phyloP scores from a whole-genome alignment of 148 eudicot species.

The Vaccinium myrtillus region DNA sequence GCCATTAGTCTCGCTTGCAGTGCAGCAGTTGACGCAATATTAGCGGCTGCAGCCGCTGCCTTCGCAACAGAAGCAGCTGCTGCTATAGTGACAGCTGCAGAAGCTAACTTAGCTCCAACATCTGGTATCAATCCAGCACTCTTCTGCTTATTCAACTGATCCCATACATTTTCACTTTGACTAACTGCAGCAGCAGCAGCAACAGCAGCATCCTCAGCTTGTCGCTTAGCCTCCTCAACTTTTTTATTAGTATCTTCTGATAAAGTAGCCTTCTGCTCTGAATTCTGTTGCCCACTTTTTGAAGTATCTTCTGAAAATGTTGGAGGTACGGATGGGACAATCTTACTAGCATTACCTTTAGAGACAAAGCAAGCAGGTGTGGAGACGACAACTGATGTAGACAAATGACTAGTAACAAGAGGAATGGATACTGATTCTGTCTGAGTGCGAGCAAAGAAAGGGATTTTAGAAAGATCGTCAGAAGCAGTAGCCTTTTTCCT shows the following conservation, averaged over 20 bases:
- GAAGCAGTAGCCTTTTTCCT: slow-evolving; percentile 56
- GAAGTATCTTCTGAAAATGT: slow-evolving; percentile 25
- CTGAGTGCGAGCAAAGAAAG: slow-evolving; percentile 31
- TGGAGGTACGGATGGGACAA: slow-evolving; percentile 26
- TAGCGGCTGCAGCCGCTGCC: slow-evolving; percentile 95
- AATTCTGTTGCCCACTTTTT: slow-evolving; percentile 28
- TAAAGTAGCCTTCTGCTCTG: slow-evolving; percentile 28
- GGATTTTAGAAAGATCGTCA: slow-evolving; percentile 17
- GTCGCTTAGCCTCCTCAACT: slow-evolving; percentile 66
- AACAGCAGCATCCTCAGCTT: slow-evolving; percentile 74
- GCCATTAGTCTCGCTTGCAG: slow-evolving; percentile 80
- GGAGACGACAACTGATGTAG: slow-evolving; percentile 39
- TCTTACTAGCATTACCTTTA: slow-evolving; percentile 30
- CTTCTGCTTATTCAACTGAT: slow-evolving; percentile 54
- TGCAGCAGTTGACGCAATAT: slow-evolving; percentile 74
- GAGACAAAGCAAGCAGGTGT: slow-evolving; percentile 33
- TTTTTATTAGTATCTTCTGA: slow-evolving; percentile 43
- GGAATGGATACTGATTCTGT: slow-evolving; percentile 30
- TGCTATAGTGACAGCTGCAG: slow-evolving; percentile 76
- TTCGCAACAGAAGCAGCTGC: slow-evolving; percentile 90
- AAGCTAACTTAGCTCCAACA: slow-evolving; percentile 61
- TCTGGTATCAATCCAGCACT: slow-evolving; percentile 53
- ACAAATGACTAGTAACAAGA: slow-evolving; percentile 29
- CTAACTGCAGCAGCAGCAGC: slow-evolving; percentile 59
- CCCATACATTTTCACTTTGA: slow-evolving; percentile 69